Evolutionary conservation across 345 rosid species (phyloP).

Genomic region (Hibiscus tridactylites): DNA sequence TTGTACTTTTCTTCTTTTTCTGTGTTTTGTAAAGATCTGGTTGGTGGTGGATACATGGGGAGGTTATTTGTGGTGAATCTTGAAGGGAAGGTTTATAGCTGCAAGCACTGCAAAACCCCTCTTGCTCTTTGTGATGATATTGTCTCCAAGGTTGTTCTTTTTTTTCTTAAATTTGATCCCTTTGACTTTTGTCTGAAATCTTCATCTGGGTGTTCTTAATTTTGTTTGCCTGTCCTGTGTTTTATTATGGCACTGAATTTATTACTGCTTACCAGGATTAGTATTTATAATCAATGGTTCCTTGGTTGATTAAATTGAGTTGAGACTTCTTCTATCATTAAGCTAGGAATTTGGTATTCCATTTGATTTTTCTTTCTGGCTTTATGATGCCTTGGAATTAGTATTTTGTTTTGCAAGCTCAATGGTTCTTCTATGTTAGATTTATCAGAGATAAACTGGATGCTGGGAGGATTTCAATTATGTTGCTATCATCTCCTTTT

Average conservation of each 20-base stretch:
- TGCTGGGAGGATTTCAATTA: background rate
- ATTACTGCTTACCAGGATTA: background rate
- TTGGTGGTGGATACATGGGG: constrained; percentile 56
- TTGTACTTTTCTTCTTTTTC: background rate
- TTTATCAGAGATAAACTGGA: background rate
- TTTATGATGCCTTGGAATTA: background rate
- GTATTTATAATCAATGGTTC: background rate
- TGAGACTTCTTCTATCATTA: background rate
- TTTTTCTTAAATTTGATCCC: constrained; percentile 11
- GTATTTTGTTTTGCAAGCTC: background rate
- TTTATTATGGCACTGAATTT: too few relatives aligned
- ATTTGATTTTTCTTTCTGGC: background rate
- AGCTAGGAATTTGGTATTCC: background rate
- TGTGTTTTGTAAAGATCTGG: constrained; percentile 15
- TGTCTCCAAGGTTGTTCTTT: constrained; percentile 61
- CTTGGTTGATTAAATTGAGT: background rate
- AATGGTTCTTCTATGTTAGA: background rate
- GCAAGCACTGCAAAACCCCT: constrained; percentile 90
- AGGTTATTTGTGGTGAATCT: constrained; percentile 78
- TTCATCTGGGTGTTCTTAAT: constrained; percentile 17
- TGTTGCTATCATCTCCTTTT: background rate
- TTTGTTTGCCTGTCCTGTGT: too few relatives aligned
- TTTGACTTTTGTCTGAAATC: constrained; percentile 7
- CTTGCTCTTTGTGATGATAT: constrained; percentile 74
- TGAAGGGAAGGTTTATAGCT: constrained; percentile 86